Evolutionary conservation across 495 filamentous ascomycete species (phyloP).

Genomic region (Neurospora pannonica): DNA sequence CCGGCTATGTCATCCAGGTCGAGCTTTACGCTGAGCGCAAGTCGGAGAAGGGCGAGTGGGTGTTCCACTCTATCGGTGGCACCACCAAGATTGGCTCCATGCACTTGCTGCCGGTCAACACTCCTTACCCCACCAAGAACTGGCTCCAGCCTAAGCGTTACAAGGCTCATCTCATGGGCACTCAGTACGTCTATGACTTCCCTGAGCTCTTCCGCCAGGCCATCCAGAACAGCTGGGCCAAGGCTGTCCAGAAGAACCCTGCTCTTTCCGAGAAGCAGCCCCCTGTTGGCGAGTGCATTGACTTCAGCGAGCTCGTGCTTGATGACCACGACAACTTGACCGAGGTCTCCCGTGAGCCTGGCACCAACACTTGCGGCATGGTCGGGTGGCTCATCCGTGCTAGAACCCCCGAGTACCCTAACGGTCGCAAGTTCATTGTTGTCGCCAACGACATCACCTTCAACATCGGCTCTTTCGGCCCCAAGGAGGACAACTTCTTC

Average conservation of each 20-base stretch:
- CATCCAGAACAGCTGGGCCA: constrained; percentile 89
- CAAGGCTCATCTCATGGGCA: constrained; percentile 98
- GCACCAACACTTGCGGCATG: constrained; percentile 94
- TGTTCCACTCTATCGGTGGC: constrained; percentile 95
- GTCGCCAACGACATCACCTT: constrained; percentile 99
- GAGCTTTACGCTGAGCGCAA: constrained; percentile 97
- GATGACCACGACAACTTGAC: constrained; percentile 88
- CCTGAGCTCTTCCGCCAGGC: constrained; percentile 98
- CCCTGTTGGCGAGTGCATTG: constrained; percentile 80
- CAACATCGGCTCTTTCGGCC: constrained; percentile 96
- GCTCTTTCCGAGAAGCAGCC: constrained; percentile 73
- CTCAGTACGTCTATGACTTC: constrained; percentile 99
- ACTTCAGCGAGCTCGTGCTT: constrained; percentile 86
- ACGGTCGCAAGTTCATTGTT: constrained; percentile 84
- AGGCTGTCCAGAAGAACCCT: constrained; percentile 58
- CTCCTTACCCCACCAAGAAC: constrained; percentile 95
- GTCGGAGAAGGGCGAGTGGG: constrained; percentile 92
- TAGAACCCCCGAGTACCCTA: constrained; percentile 95
- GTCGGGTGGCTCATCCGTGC: constrained; percentile 96
- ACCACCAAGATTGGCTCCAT: constrained; percentile 91
- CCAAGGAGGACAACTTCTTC: constrained; percentile 95
- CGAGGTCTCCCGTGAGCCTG: constrained; percentile 88
- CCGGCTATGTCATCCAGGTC: constrained; percentile 95
- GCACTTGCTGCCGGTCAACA: constrained; percentile 82
- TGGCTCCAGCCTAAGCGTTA: constrained; percentile 98